These are phyloP conservation scores for Stagonosporopsis tanaceti DNA, from an alignment of 2,329 filamentous ascomycete genomes.

Conservation along the genomic window DNA sequence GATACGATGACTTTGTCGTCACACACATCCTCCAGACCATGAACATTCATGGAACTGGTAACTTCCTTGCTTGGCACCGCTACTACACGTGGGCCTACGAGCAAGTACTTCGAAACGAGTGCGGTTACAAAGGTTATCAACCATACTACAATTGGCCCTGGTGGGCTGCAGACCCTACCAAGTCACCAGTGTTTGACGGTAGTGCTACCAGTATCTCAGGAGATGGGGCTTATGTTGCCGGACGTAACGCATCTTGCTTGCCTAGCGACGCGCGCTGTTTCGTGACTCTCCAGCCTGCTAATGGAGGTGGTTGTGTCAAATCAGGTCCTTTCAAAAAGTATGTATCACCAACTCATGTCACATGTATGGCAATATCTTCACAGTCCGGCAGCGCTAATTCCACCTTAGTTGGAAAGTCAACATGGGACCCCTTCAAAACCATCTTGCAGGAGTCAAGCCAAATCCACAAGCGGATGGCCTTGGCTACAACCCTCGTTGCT, in stretches of 20 bases:
- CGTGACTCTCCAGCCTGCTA: slow-evolving; percentile 14
- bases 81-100: slow-evolving; percentile 28
- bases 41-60: slow-evolving; percentile 39
- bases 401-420: slow-evolving; percentile 49
- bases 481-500: slow-evolving; percentile 40
- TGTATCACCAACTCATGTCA: not conserved
- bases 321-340: slow-evolving; percentile 11
- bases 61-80: slow-evolving; percentile 30
- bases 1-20: slow-evolving; percentile 46
- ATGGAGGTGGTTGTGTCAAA: slow-evolving; percentile 24
- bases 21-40: slow-evolving; percentile 44
- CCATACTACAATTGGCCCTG: slow-evolving; percentile 31
- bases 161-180: slow-evolving; percentile 36
- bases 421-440: slow-evolving; percentile 55
- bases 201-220: slow-evolving; percentile 44
- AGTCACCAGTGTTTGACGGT: slow-evolving; percentile 31
- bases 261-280: slow-evolving; percentile 14
- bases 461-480: slow-evolving; percentile 36
- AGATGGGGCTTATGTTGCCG: slow-evolving; percentile 27
- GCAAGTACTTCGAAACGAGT: slow-evolving; percentile 28
- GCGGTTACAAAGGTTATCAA: slow-evolving; percentile 28
- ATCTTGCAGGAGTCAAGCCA: slow-evolving; percentile 34
- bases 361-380: not conserved
- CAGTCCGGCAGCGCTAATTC: not conserved
- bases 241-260: slow-evolving; percentile 35